Base-by-base conservation (phyloP, 306 rosid genomes). In the Ormosia emarginata region DNA sequence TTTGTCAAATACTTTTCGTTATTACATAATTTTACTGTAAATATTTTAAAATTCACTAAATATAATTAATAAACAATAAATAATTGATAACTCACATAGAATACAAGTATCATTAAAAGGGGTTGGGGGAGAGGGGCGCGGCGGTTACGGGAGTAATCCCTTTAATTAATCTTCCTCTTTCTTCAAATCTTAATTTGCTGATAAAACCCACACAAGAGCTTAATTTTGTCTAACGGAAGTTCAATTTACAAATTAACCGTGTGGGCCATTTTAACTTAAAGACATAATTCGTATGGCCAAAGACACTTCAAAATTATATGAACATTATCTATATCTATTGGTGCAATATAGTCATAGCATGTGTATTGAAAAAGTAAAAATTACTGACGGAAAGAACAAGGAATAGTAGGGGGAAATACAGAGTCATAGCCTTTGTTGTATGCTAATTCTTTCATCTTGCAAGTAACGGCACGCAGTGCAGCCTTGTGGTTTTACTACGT, bases 401-500 rank as follows among this genome's bases (percentile, higher is more conserved):
- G 13, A 17, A 24, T 7, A 8, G 12, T 56, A 56, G 12, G 24
- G 3, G 1, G 58, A 34, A 6, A 46, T 5, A 49, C 17, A 5
- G 12, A 64, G 61, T 41, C 65, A 61, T 49, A 64, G 6, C 7
- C 11, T 24, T 74, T 3, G 61, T 43, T 43, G 70, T 6, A 75
- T n/a, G 71, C 58, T 4, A 13, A 40, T 46, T 61, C 11, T 56
- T 18, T 56, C 29, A 67, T 49, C 37, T 11, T 47, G 17, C 39
- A 66, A n/a, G 68, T 17, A 52, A 74, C 14, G 29, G 0, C 4
- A 15, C 15, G 34, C 52, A 24, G 24, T 41, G 62, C 30, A 62
- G 53, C 75, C n/a, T 62, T 15, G 44, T 65, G 7, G 67, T 66
- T 64, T 66, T 74, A 75, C 85, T 75, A 46, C 81, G 85, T 82